These are phyloP conservation scores for Phaffia australis DNA, from an alignment of 768 basidiomycete species.

Conservation along the genomic window DNA sequence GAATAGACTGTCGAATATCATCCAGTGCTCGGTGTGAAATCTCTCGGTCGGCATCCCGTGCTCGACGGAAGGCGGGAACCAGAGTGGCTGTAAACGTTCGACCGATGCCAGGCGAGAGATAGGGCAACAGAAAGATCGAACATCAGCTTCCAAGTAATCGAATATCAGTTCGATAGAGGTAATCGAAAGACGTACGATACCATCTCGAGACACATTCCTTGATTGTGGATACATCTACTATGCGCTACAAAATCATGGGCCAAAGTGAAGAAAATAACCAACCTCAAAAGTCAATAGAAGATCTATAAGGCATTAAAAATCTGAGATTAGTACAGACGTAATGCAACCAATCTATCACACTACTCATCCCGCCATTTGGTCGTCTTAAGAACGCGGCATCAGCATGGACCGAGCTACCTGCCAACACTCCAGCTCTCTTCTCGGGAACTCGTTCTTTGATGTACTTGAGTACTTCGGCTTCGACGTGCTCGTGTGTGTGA, in stretches of 20 bases:
- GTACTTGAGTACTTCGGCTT: conserved; percentile 56
- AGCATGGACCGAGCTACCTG: conserved; percentile 77
- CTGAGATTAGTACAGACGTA: conserved; percentile 13
- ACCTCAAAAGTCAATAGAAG: background rate
- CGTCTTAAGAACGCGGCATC: conserved; percentile 27
- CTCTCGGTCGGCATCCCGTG: conserved; percentile 1
- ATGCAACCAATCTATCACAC: conserved; percentile 46
- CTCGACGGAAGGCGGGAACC: background rate
- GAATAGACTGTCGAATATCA: conserved; percentile 23
- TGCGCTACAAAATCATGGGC: conserved; percentile 36
- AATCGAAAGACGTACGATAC: background rate
- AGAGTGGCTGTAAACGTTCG: background rate
- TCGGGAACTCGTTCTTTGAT: conserved; percentile 73
- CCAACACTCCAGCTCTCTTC: conserved; percentile 32
- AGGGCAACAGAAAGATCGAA: background rate
- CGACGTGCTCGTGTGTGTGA: conserved; percentile 52
- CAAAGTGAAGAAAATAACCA: too few relatives aligned
- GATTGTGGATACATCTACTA: conserved; percentile 33
- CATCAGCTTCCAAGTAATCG: too few relatives aligned
- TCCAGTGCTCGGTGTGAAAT: conserved; percentile 22
- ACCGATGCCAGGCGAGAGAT: too few relatives aligned
- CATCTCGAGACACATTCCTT: conserved; percentile 10
- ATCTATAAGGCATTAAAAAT: background rate
- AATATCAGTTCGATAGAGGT: background rate
- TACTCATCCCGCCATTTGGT: conserved; percentile 58